phyloP scores from a whole-genome alignment of 106 monocot species.

The Dendrobium chrysotoxum region DNA sequence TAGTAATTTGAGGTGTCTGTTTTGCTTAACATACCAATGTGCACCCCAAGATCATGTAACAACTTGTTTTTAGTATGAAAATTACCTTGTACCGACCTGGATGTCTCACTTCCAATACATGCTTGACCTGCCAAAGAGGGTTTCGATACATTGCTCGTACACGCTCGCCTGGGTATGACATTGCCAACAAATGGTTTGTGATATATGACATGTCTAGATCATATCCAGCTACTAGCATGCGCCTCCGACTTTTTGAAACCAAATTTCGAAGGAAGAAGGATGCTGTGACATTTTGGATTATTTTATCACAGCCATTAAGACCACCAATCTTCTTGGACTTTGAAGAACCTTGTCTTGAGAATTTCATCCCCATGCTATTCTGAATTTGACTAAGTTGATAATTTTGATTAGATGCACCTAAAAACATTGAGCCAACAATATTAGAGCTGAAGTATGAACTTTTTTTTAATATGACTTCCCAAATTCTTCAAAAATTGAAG shows the following conservation, averaged over 20 bases:
- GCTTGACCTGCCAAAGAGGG: conserved; percentile 58
- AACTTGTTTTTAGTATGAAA: neutral
- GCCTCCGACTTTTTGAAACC: conserved; percentile 40
- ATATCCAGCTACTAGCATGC: conserved; percentile 46
- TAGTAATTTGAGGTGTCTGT: too few relatives aligned
- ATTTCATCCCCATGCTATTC: conserved; percentile 15
- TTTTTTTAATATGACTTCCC: too few relatives aligned
- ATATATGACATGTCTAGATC: conserved; percentile 66
- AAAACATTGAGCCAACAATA: too few relatives aligned
- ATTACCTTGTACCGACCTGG: conserved; percentile 45
- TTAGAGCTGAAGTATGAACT: too few relatives aligned
- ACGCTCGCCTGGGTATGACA: conserved; percentile 50
- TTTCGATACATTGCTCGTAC: conserved; percentile 53
- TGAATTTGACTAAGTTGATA: neutral
- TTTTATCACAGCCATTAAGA: conserved; percentile 10
- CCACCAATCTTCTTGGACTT: conserved; percentile 10
- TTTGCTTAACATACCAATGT: too few relatives aligned
- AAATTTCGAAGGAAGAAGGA: conserved; percentile 33
- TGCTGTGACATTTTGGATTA: conserved; percentile 14
- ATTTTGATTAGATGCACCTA: neutral
- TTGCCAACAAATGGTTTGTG: conserved; percentile 40
- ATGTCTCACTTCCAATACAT: conserved; percentile 46
- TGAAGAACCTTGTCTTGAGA: conserved; percentile 21
- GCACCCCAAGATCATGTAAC: too few relatives aligned
- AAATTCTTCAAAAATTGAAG: too few relatives aligned